phyloP scores from a whole-genome alignment of 192 early-diverging fungal genomes.

The Linnemannia zychae region DNA sequence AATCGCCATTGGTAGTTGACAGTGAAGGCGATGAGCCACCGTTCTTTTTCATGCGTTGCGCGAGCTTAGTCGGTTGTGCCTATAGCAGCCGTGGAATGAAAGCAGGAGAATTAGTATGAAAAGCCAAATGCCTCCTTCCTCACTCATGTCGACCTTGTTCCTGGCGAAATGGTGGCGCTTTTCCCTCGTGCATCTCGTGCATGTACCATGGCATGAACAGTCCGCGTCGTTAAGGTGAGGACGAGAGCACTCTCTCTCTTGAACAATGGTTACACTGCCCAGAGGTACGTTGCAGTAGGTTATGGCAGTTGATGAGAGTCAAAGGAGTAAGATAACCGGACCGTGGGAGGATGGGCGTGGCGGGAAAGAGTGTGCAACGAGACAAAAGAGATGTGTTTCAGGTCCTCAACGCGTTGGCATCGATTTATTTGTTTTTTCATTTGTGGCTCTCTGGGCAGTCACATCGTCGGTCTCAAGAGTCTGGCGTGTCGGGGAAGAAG shows the following conservation, averaged over 20 bases:
- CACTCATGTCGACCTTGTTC: background rate
- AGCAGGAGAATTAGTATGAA: background rate
- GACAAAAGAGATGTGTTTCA: background rate
- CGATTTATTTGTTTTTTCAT: background rate
- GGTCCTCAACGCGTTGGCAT: background rate
- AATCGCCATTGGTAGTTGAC: background rate
- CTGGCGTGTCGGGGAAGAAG: constrained; percentile 65
- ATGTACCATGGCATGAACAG: background rate
- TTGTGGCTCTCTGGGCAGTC: background rate
- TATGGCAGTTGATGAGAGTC: background rate
- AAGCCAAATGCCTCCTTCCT: background rate
- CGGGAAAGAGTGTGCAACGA: background rate
- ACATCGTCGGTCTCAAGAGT: background rate
- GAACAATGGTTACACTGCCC: background rate
- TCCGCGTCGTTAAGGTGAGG: no score
- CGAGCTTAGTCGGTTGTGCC: constrained; percentile 23
- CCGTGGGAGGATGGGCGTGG: background rate
- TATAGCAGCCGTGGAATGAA: background rate
- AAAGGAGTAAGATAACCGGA: background rate
- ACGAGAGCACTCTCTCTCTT: background rate
- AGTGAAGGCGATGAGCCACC: background rate
- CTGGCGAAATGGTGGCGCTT: background rate
- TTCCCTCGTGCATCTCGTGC: background rate
- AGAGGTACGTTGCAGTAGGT: background rate
- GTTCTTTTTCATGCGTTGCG: constrained; percentile 39